phyloP scores from a whole-genome alignment of 176 grass and related monocot genomes.

The Triticum turgidum region DNA sequence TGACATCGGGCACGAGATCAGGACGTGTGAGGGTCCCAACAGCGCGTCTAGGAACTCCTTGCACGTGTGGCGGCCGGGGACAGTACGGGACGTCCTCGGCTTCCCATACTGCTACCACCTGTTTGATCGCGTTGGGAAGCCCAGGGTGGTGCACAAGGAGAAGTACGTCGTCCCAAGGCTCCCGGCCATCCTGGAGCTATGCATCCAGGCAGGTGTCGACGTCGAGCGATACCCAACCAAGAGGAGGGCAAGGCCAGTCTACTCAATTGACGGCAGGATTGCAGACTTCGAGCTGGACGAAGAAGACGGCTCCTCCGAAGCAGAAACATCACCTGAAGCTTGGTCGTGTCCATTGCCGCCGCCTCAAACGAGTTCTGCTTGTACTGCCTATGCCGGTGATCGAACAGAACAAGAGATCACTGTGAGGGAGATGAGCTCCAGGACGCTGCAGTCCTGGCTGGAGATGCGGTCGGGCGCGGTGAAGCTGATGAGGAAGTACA shows the following conservation, averaged over 20 bases:
- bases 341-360: neutral
- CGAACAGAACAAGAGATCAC: neutral
- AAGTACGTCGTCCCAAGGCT: slow-evolving; percentile 49
- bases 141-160: slow-evolving; percentile 74
- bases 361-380: neutral
- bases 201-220: slow-evolving; percentile 61
- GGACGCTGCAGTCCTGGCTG: slow-evolving; percentile 52
- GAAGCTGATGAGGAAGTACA: slow-evolving; percentile 62
- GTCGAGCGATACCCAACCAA: slow-evolving; percentile 55
- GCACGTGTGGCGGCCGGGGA: slow-evolving; percentile 57
- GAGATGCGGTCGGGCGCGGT: slow-evolving; percentile 47
- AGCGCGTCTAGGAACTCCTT: slow-evolving; percentile 59
- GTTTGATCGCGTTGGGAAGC: slow-evolving; percentile 54
- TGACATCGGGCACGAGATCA: slow-evolving; percentile 51
- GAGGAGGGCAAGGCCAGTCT: slow-evolving; percentile 54
- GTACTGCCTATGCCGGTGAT: neutral
- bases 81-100: slow-evolving; percentile 46
- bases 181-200: slow-evolving; percentile 65
- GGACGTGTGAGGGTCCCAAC: slow-evolving; percentile 54
- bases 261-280: slow-evolving; percentile 70
- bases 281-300: slow-evolving; percentile 57
- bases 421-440: slow-evolving; percentile 22
- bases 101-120: slow-evolving; percentile 77
- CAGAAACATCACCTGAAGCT: neutral
- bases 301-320: neutral